phyloP scores from a whole-genome alignment of 257 asterid genomes.

The Penstemon barbatus region DNA sequence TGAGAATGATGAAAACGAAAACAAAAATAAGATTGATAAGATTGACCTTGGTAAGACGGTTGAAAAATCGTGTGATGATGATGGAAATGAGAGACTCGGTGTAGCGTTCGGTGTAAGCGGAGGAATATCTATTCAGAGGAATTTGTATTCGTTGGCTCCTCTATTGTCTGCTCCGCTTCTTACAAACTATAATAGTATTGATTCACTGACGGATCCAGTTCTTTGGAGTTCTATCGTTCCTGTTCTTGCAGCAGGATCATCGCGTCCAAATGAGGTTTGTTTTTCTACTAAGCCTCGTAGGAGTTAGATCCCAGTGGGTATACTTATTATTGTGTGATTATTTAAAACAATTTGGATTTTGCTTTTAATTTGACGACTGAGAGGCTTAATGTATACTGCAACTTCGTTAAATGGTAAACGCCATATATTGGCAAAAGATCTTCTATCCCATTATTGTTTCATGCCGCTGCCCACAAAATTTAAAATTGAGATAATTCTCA shows the following conservation, averaged over 20 bases:
- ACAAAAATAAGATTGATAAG: constrained; percentile 54
- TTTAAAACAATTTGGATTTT: too few species aligned
- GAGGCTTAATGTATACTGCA: too few species aligned
- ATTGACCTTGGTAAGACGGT: constrained; percentile 57
- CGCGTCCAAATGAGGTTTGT: constrained; percentile 68
- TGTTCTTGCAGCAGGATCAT: constrained; percentile 71
- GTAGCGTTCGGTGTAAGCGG: constrained; percentile 59
- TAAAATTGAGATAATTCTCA: background rate
- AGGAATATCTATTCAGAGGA: constrained; percentile 62
- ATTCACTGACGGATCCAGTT: constrained; percentile 73
- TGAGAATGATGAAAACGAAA: constrained; percentile 75
- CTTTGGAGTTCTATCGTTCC: constrained; percentile 84
- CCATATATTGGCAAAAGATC: too few species aligned
- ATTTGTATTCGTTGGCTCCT: constrained; percentile 58
- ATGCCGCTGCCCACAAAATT: background rate
- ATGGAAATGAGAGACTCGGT: constrained; percentile 56
- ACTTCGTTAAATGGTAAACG: too few species aligned
- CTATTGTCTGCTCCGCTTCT: constrained; percentile 81
- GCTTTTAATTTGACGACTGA: too few species aligned
- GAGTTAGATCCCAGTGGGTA: background rate
- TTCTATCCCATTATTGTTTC: background rate
- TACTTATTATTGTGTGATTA: too few species aligned
- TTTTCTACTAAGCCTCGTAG: constrained; percentile 21
- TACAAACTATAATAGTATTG: constrained; percentile 67
- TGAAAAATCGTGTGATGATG: constrained; percentile 60